Evolutionary conservation across 345 rosid species (phyloP).

Genomic region (Boechera stricta): DNA sequence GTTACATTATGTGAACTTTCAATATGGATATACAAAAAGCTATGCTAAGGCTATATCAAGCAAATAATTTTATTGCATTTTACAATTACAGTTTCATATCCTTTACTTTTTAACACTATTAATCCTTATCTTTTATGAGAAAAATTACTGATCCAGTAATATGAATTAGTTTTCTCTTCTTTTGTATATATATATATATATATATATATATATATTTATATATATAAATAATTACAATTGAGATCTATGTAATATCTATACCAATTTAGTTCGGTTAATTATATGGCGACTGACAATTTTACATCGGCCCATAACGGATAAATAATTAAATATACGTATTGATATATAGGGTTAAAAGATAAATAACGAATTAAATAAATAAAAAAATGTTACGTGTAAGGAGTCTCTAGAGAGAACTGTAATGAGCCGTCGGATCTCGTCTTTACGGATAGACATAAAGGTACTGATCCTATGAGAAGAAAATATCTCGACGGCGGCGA

Average conservation of each 20-base stretch:
- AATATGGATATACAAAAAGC: not conserved
- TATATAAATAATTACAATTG: too few relatives aligned
- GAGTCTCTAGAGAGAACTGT: constrained; percentile 27
- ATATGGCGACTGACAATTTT: not conserved
- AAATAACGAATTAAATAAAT: not conserved
- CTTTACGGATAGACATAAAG: constrained; percentile 41
- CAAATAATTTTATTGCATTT: too few relatives aligned
- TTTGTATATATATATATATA: too few relatives aligned
- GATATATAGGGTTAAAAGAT: not conserved
- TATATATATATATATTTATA: too few relatives aligned
- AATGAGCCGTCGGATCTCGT: constrained; percentile 52
- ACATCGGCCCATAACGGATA: not conserved
- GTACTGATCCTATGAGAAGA: constrained; percentile 45
- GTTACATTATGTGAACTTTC: not conserved
- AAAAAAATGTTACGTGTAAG: constrained; percentile 18
- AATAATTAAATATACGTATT: not conserved
- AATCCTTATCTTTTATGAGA: too few relatives aligned
- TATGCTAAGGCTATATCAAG: not conserved
- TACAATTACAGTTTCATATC: not conserved
- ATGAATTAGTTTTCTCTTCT: too few relatives aligned
- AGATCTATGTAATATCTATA: too few relatives aligned
- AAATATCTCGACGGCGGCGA: constrained; percentile 51
- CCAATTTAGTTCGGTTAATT: not conserved
- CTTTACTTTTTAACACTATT: too few relatives aligned
- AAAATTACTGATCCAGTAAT: too few relatives aligned